A percentile compares a stretch with the other conserved stretches of the same genome.
Conservation (phyloP, 192 early-diverging fungal genomes). For the Entomortierella chlamydospora region DNA sequence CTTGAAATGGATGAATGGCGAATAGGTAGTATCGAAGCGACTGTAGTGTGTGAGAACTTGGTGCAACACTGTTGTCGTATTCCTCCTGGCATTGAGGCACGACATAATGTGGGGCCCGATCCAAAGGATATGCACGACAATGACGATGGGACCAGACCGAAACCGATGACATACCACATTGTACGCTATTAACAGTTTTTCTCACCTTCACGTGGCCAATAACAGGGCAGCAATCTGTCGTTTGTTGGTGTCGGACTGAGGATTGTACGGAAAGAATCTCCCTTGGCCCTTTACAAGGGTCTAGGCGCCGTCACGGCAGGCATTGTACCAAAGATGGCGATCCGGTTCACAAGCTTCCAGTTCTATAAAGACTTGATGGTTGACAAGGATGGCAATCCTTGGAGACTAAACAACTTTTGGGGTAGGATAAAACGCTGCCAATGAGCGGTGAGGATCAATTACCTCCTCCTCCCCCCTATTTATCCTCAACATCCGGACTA, state of each 20-base stretch:
- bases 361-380: constrained; percentile 87
- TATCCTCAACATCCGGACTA: too few relatives aligned
- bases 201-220: neutral
- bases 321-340: constrained; percentile 99
- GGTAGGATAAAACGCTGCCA: constrained; percentile 19
- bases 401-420: constrained; percentile 65
- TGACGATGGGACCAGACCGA: neutral
- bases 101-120: too few relatives aligned
- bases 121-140: neutral
- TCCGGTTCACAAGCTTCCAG: constrained; percentile 97
- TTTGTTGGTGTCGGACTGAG: constrained; percentile 89
- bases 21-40: too few relatives aligned
- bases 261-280: constrained; percentile 89
- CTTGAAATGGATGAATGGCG: neutral
- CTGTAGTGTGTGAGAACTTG: too few relatives aligned
- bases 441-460: too few relatives aligned
- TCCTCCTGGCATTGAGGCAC: too few relatives aligned
- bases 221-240: constrained; percentile 55
- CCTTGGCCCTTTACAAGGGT: constrained; percentile 95
- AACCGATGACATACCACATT: neutral
- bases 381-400: constrained; percentile 76
- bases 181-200: neutral
- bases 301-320: constrained; percentile 95
- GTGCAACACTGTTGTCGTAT: too few relatives aligned
- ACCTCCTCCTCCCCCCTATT: too few relatives aligned